Base-by-base conservation (phyloP, 768 basidiomycete species). In the Boletus pseudo-olivaceus region DNA sequence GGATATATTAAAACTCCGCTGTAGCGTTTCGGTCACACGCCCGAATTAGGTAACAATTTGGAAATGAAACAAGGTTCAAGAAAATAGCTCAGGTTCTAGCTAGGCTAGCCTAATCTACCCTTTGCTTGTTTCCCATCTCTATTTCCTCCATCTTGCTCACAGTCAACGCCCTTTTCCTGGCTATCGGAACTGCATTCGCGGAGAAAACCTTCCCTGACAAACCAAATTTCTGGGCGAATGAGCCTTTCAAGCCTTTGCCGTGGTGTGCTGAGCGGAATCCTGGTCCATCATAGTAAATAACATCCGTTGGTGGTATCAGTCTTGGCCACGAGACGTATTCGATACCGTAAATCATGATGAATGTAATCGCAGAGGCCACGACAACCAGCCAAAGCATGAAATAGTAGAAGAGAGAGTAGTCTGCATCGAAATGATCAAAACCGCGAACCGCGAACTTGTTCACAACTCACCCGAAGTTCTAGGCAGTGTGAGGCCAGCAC, bases 281-380 rank as follows among this genome's bases (percentile, higher is more conserved):
- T 33, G 93, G 88, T 15, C 97, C 97, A 45, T 80, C 78, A 70
- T 98, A 99, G 65, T 89, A 84, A 52, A 98, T 87, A 48, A 86
- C 76, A 53, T 93, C 90, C 29, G 76, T 75, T 5, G 87, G 84
- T 0, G 92, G 88, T 58, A 89, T 81, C 51, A 99, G 79, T 11
- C 87, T 82, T 12, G 97, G 97, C 91, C 94, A 98, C 15, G 89
- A 82, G 51, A 99, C 96, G 67, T 97, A 99, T 57, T 93, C 90
- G 59, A 95, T 85, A 35, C 95, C 96, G 70, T 96, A 81, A n/a
- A 82, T 70, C 63, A 86, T 59, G 59, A 98, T 93, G 73, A 90
- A 94, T 42, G 75, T 61, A 54, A 87, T 72, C 12, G 93, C 78
- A 48, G 83, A 59, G 33, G 78, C 66, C 42, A 91, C 73, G 41